These are phyloP conservation scores for Neonectria hederae DNA, from an alignment of 2,329 filamentous ascomycete species.

Conservation along the genomic window DNA sequence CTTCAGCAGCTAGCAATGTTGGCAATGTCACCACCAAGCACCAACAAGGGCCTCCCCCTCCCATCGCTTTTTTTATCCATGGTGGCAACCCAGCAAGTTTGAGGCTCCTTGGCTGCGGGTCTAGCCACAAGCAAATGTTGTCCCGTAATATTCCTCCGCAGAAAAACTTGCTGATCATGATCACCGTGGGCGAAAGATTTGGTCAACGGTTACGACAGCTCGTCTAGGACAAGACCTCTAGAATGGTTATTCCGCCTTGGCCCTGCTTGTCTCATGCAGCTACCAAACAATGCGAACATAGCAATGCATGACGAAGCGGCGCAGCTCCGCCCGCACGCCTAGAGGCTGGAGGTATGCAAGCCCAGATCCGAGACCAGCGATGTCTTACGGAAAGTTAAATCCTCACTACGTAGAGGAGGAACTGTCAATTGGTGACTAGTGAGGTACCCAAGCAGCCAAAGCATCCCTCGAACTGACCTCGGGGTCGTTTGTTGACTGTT, in stretches of 20 bases:
- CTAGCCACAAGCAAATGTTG: constrained; percentile 21
- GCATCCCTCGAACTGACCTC: constrained; percentile 7
- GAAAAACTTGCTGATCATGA: constrained; percentile 21
- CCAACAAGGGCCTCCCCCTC: constrained; percentile 18
- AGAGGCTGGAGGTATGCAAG: constrained; percentile 28
- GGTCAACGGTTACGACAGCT: background rate
- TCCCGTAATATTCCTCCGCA: constrained; percentile 26
- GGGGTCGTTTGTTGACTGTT: constrained; percentile 2
- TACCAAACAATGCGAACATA: constrained; percentile 27
- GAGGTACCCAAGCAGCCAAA: background rate
- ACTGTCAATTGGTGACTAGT: constrained; percentile 19
- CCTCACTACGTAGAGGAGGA: constrained; percentile 4
- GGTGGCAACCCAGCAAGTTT: constrained; percentile 28
- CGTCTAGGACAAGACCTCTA: background rate
- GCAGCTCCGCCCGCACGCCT: constrained; percentile 24
- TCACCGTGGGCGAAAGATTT: constrained; percentile 3
- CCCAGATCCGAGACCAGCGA: constrained; percentile 24
- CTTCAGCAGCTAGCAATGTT: constrained; percentile 4
- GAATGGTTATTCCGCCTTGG: background rate
- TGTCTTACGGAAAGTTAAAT: constrained; percentile 28
- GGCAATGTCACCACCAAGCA: background rate
- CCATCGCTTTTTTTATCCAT: constrained; percentile 13
- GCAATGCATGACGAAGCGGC: constrained; percentile 34
- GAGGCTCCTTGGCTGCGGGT: constrained; percentile 28
- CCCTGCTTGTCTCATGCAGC: constrained; percentile 28